phyloP scores from a whole-genome alignment of 352 stramenopile genomes.

The Pythium aristosporum region DNA sequence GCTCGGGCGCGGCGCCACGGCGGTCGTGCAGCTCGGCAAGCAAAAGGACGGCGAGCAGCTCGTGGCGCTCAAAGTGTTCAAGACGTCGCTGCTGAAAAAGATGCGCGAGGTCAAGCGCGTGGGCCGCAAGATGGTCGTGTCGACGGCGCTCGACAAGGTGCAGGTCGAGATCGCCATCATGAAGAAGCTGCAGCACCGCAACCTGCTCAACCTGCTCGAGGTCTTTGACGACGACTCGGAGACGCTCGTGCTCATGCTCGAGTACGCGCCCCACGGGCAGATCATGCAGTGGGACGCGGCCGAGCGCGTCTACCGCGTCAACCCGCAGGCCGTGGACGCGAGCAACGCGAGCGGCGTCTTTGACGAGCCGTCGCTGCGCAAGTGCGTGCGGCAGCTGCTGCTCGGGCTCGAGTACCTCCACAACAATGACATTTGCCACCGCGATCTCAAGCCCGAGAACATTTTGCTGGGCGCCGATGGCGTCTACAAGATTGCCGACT shows the following conservation, averaged over 20 bases:
- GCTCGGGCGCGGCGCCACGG: constrained; percentile 75
- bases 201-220: constrained; percentile 79
- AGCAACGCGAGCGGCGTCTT: constrained; percentile 33
- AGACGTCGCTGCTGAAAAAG: constrained; percentile 83
- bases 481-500: constrained; percentile 83
- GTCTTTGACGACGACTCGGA: constrained; percentile 85
- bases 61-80: constrained; percentile 84
- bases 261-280: constrained; percentile 79
- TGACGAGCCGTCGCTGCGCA: constrained; percentile 51
- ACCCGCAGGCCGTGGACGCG: constrained; percentile 4
- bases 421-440: constrained; percentile 85
- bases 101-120: constrained; percentile 87
- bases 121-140: constrained; percentile 80
- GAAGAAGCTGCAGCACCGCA: constrained; percentile 82
- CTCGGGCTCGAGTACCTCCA: constrained; percentile 83
- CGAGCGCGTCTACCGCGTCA: constrained; percentile 53
- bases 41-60: constrained; percentile 48
- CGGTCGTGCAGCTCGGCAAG: constrained; percentile 75
- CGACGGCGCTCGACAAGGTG: constrained; percentile 84
- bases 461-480: constrained; percentile 69
- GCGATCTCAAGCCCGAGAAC: constrained; percentile 86
- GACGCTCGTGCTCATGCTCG: constrained; percentile 82
- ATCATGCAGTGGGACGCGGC: constrained; percentile 84
- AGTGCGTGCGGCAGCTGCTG: constrained; percentile 70
- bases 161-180: constrained; percentile 89